Evolutionary conservation across 1,284 basidiomycete genomes (phyloP), one percentile per base, ranked within the genome.

Genomic region (Rhodotorula sp.): DNA sequence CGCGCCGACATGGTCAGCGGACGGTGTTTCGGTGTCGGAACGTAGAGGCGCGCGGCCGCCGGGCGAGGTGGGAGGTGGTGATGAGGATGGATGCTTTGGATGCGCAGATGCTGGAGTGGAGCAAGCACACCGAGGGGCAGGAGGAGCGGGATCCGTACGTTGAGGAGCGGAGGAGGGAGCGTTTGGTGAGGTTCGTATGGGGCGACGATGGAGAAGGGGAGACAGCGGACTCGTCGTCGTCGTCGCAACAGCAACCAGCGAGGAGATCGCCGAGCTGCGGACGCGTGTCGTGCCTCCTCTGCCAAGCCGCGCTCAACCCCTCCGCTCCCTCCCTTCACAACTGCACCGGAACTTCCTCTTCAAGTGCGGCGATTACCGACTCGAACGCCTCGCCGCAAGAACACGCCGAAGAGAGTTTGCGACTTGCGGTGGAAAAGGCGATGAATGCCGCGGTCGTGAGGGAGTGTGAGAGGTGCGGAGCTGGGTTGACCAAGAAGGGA

Each of bases 371-470:
- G 8, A 26, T 23, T 2, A 8, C 12, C 7, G 49, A 34, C 39
- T 43, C 39, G 31, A 15, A n/a, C 2, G 64, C 18, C 47, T 18
- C n/a, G 4, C 61, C 63, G 16, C 34, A 58, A 23, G 59, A 54
- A 18, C 47, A 56, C 10, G 65, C 62, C 57, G 58, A 67, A 57
- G 67, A 74, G 20, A 64, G 64, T 8, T 20, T 75, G 26, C 57
- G 74, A 14, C 60, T 75, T 3, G 68, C 59, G 8, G 66, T 75
- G 14, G 74, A 75, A 62, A 46, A 29, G 34, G 72, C 72, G 12
- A 74, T 70, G 69, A 73, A 57, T 29, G 66, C 63, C 3, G 74
- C 74, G 8, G 69, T 58, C 6, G 52, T 39, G 34, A 46, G 66
- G 43, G 54, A 47, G 18, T 75, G 74, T 64, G 49, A 21, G 43